phyloP scores from a whole-genome alignment of 306 rosid species.

The Quercus engelmannii region DNA sequence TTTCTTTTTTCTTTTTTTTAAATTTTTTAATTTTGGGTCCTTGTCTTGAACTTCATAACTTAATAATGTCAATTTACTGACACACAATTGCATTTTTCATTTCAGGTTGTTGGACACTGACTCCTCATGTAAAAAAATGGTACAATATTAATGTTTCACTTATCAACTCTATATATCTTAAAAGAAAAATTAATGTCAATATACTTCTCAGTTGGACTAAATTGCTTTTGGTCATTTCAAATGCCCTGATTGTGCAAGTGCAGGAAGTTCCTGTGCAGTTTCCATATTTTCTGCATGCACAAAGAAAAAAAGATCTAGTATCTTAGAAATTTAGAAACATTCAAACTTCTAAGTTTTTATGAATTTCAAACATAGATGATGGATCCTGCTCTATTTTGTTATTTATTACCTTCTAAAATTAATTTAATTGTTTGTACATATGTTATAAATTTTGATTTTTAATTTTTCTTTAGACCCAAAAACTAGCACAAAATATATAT shows the following conservation, averaged over 20 bases:
- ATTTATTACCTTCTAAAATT: neutral
- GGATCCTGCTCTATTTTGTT: neutral
- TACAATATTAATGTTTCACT: neutral
- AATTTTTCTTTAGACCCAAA: neutral
- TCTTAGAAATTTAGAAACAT: neutral
- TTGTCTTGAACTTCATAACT: neutral
- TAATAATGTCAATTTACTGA: neutral
- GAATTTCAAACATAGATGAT: neutral
- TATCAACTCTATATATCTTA: neutral
- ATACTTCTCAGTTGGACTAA: neutral
- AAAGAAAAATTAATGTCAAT: neutral
- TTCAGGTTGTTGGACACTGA: slow-evolving; percentile 43
- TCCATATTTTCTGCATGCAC: neutral
- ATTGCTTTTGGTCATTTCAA: neutral
- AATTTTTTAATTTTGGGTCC: neutral
- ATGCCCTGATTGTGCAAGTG: neutral
- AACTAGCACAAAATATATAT: neutral
- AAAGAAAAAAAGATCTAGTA: neutral
- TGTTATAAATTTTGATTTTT: neutral
- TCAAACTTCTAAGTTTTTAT: neutral
- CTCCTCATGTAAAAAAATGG: slow-evolving; percentile 35
- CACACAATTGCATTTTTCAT: neutral
- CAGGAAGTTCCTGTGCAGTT: neutral
- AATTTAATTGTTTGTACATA: neutral
- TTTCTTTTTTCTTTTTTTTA: too few relatives aligned